Conservation (phyloP, 2,329 filamentous ascomycete species). For the Trichoderma sp. region DNA sequence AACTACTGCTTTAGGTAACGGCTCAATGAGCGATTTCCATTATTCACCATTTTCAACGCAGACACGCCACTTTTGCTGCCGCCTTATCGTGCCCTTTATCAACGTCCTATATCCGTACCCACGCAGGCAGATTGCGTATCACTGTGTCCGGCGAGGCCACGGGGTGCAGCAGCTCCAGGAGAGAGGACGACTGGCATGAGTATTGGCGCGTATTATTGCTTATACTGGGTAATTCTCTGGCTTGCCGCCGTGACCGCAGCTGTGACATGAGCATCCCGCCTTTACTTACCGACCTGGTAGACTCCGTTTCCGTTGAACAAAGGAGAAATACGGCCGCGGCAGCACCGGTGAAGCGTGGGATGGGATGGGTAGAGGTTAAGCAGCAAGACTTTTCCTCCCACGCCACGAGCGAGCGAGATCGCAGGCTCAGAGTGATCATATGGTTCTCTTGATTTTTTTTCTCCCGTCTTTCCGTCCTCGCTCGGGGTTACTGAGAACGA, state of each 20-base stretch:
- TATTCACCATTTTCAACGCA: conserved; percentile 19
- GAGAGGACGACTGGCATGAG: not conserved
- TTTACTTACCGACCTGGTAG: not conserved
- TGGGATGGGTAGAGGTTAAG: not conserved
- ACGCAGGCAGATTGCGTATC: conserved; percentile 15
- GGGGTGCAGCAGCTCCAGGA: conserved; percentile 6
- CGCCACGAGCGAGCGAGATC: no score
- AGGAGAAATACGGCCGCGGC: conserved; percentile 20
- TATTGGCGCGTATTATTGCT: no score
- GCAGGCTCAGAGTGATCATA: no score
- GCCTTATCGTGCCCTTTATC: conserved; percentile 25
- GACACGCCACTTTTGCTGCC: conserved; percentile 8
- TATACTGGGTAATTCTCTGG: not conserved
- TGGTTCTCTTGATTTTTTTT: no score
- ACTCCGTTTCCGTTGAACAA: conserved; percentile 3
- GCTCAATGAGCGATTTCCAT: conserved; percentile 28
- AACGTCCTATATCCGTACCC: conserved; percentile 15
- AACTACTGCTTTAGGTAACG: conserved; percentile 13
- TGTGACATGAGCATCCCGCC: not conserved
- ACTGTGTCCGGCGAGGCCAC: conserved; percentile 17
- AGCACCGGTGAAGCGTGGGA: conserved; percentile 23
- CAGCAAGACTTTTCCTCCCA: not conserved
- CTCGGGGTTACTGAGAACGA: conserved; percentile 10
- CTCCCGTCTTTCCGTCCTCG: not conserved
- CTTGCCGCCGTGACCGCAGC: conserved; percentile 7